phyloP scores from a whole-genome alignment of 257 asterid species.

The Przewalskia tangutica region DNA sequence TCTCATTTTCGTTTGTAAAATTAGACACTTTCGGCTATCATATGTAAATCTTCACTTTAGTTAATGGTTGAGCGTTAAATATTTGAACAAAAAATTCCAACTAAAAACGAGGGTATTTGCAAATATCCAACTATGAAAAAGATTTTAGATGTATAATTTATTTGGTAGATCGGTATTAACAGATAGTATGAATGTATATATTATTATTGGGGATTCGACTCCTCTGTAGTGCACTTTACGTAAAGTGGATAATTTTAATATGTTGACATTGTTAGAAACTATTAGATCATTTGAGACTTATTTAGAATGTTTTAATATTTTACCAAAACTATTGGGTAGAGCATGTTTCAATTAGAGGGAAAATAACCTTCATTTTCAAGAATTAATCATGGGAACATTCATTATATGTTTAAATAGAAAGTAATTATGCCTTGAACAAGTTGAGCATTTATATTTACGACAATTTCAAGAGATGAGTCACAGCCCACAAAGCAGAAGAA shows the following conservation, averaged over 20 bases:
- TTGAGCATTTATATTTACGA: background rate
- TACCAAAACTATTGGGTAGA: too few species aligned
- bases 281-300: too few species aligned
- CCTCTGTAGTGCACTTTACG: too few species aligned
- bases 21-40: background rate
- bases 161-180: background rate
- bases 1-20: background rate
- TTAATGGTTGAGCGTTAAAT: background rate
- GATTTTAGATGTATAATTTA: background rate
- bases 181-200: background rate
- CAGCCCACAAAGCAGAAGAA: background rate
- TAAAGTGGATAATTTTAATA: too few species aligned
- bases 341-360: background rate
- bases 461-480: slow-evolving; percentile 2
- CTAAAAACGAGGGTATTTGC: background rate
- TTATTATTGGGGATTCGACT: background rate
- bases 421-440: background rate
- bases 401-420: background rate
- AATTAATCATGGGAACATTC: background rate
- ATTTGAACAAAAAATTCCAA: background rate
- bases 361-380: background rate
- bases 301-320: background rate
- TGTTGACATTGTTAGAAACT: too few species aligned
- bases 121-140: background rate
- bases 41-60: background rate